Conservation (phyloP, 768 basidiomycete species). For the Boletus subcaerulescens region DNA sequence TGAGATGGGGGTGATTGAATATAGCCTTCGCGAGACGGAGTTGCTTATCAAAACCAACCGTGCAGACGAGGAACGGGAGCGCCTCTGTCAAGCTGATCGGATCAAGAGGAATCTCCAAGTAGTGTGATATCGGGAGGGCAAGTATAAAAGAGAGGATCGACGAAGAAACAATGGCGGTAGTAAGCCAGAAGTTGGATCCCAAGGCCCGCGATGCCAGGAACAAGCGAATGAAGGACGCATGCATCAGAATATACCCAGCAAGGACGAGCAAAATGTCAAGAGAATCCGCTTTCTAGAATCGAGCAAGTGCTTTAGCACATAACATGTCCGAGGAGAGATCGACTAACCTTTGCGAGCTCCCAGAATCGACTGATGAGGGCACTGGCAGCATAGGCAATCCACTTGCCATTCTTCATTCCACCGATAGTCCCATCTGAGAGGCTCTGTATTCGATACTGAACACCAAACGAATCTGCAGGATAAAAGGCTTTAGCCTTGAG, state of each 20-base stretch:
- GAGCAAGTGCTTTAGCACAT: slow-evolving; percentile 11
- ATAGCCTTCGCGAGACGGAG: slow-evolving; percentile 87
- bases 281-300: slow-evolving; percentile 80
- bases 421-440: slow-evolving; percentile 50
- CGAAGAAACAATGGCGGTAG: slow-evolving; percentile 73
- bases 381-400: slow-evolving; percentile 85
- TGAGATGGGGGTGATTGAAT: slow-evolving; percentile 74
- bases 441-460: slow-evolving; percentile 52
- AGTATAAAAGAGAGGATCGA: slow-evolving; percentile 82
- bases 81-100: slow-evolving; percentile 93
- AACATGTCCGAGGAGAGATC: slow-evolving; percentile 1
- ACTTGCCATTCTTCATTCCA: slow-evolving; percentile 77
- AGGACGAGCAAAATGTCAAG: slow-evolving; percentile 94
- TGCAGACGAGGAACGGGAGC: slow-evolving; percentile 95
- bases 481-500: slow-evolving; percentile 31
- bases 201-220: slow-evolving; percentile 85
- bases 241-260: slow-evolving; percentile 93
- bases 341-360: slow-evolving; percentile 71
- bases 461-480: slow-evolving; percentile 36
- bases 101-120: slow-evolving; percentile 84
- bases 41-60: slow-evolving; percentile 97
- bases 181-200: slow-evolving; percentile 70
- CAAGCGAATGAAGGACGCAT: slow-evolving; percentile 88
- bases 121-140: slow-evolving; percentile 72
- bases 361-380: slow-evolving; percentile 80